A percentile compares a stretch with the other conserved stretches of the same genome.
phyloP scores from a whole-genome alignment of 371 early-diverging fungal species.

The Mortierella sp. region DNA sequence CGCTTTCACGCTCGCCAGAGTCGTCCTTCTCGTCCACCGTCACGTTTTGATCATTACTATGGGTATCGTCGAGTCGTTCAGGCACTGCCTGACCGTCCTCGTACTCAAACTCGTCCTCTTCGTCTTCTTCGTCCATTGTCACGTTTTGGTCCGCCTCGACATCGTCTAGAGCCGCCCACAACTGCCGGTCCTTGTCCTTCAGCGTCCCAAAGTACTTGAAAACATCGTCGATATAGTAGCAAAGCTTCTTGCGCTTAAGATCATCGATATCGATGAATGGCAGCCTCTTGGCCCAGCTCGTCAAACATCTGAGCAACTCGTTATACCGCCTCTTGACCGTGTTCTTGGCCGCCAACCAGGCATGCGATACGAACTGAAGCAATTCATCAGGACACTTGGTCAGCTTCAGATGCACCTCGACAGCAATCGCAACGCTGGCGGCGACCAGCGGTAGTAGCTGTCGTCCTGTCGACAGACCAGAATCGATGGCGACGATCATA shows the following conservation, averaged over 20 bases:
- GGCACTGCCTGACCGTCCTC: background rate
- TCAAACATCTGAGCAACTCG: conserved; percentile 24
- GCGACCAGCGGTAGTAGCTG: conserved; percentile 12
- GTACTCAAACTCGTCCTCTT: too few relatives aligned
- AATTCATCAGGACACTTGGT: conserved; percentile 9
- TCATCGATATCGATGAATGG: conserved; percentile 28
- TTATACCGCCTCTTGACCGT: conserved; percentile 11
- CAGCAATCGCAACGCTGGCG: conserved; percentile 26
- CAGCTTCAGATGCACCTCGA: conserved; percentile 16
- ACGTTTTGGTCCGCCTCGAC: too few relatives aligned
- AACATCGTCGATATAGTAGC: conserved; percentile 34
- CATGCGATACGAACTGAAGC: conserved; percentile 6
- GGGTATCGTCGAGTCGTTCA: background rate
- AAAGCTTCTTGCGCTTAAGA: conserved; percentile 15
- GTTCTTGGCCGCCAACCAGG: background rate
- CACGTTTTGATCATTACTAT: conserved; percentile 4
- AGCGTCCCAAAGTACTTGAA: conserved; percentile 31
- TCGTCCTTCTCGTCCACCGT: too few relatives aligned
- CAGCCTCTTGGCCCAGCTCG: conserved; percentile 24
- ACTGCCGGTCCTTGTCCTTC: conserved; percentile 15
- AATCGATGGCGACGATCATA: conserved; percentile 27
- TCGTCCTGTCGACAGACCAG: conserved; percentile 21
- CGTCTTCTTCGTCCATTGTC: too few relatives aligned
- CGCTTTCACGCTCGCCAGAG: too few relatives aligned
- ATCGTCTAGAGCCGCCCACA: conserved; percentile 30